Base-by-base conservation (phyloP, 1,284 basidiomycete genomes). In the Ganoderma resinaceum region DNA sequence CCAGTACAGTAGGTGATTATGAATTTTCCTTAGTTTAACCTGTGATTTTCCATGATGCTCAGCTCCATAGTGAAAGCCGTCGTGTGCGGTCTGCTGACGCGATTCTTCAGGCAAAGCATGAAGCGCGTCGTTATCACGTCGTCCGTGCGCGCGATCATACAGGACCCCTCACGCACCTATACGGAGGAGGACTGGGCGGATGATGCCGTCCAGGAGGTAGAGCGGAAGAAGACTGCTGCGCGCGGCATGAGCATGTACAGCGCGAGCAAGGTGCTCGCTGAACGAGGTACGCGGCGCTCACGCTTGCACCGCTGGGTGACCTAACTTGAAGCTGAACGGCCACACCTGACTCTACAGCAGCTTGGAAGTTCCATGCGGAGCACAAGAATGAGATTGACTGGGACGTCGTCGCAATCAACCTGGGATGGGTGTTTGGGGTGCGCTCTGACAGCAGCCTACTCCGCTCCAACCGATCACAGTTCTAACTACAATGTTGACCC, bases 261-360 rank as follows among this genome's bases (percentile, higher is more conserved):
- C 62, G 86, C 84, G 12, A 87, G 85, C 26, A 94, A 95, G 82
- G 87, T 86, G 2, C 80, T 94, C 2, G 91, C 93, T 2, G 93
- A 95, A 76, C 80, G 46, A 61, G 69, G 69, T 66, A n/a, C 33
- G n/a, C 23, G 20, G 9, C 29, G 26, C 3, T n/a, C 1, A 26
- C 33, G 14, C 31, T 14, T 1, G 16, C 8, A 18, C 11, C 11
- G 1, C 14, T 8, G n/a, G n/a, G n/a, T n/a, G n/a, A n/a, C n/a
- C n/a, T n/a, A n/a, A 2, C 23, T 11, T 16, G 18, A 20, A 8
- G 53, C 33, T 35, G 31, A 33, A n/a, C n/a, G n/a, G n/a, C 8
- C 18, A 37, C 26, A 29, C 23, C 20, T 52, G 35, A 35, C 35
- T 6, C 35, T 38, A 37, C 46, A 55, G 55, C 55, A 3, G 55